Percentiles rank a stretch among this genome's conserved stretches.
phyloP scores from a whole-genome alignment of 805 yeast genomes.

The Starmerella geochares region DNA sequence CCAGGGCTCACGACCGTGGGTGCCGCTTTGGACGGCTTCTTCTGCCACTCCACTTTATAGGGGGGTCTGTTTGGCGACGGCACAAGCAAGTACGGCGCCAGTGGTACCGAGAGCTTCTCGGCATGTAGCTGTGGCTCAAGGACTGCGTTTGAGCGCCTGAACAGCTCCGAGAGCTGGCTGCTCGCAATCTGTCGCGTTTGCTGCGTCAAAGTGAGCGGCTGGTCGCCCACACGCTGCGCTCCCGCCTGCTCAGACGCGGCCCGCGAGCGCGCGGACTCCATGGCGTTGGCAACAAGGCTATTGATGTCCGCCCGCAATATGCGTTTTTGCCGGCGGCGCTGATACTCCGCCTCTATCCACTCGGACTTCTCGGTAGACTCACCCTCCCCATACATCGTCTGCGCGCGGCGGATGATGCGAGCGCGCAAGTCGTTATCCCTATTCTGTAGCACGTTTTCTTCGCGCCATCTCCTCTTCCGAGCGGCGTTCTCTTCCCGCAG shows the following conservation, averaged over 20 bases:
- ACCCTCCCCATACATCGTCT: slow-evolving; percentile 49
- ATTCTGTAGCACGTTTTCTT: slow-evolving; percentile 65
- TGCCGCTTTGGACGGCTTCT: not conserved
- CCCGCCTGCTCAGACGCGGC: slow-evolving; percentile 10
- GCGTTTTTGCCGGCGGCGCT: slow-evolving; percentile 52
- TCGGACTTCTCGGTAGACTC: slow-evolving; percentile 44
- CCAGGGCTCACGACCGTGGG: no score
- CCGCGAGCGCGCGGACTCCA: slow-evolving; percentile 17
- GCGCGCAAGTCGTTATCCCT: slow-evolving; percentile 79
- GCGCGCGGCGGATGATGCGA: slow-evolving; percentile 66
- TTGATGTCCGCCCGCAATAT: slow-evolving; percentile 33
- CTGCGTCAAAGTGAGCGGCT: slow-evolving; percentile 17
- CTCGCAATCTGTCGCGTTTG: slow-evolving; percentile 22
- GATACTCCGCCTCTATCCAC: slow-evolving; percentile 73
- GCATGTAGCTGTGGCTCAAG: slow-evolving; percentile 17
- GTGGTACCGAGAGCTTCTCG: slow-evolving; percentile 20
- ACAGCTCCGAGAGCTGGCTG: slow-evolving; percentile 21
- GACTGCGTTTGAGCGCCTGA: slow-evolving; percentile 21
- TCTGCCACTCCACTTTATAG: slow-evolving; percentile 3
- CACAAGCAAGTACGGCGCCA: slow-evolving; percentile 22
- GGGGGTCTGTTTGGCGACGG: slow-evolving; percentile 25
- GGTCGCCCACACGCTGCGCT: not conserved
- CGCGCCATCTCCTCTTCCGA: slow-evolving; percentile 76
- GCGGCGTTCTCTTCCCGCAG: slow-evolving; percentile 60
- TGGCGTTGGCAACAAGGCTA: slow-evolving; percentile 15